Conservation (phyloP, 257 asterid species). For the Plantago ovata region DNA sequence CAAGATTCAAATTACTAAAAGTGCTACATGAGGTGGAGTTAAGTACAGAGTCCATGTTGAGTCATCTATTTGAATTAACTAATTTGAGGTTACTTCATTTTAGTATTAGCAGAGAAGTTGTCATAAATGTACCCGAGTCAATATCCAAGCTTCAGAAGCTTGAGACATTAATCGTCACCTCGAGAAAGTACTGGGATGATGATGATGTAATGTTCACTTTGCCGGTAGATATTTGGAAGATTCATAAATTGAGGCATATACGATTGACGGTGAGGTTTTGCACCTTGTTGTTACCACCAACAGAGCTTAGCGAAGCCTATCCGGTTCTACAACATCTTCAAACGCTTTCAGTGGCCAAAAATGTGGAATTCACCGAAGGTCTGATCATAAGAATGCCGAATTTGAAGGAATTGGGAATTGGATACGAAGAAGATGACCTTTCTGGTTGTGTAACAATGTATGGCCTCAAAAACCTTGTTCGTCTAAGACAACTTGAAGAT, state of each 20-base stretch:
- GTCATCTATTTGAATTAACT: neutral
- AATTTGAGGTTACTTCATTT: slow-evolving; percentile 16
- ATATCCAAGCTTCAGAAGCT: slow-evolving; percentile 25
- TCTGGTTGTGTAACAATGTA: slow-evolving; percentile 12
- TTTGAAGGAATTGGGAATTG: slow-evolving; percentile 3
- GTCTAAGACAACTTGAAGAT: slow-evolving; percentile 15
- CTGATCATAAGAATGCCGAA: slow-evolving; percentile 14
- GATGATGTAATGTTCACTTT: neutral
- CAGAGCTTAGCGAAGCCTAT: slow-evolving; percentile 2
- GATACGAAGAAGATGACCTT: neutral
- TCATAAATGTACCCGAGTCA: slow-evolving; percentile 9
- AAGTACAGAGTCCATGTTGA: slow-evolving; percentile 6
- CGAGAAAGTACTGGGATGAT: neutral
- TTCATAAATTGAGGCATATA: slow-evolving; percentile 19
- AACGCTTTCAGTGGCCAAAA: slow-evolving; percentile 16
- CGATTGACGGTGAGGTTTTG: neutral
- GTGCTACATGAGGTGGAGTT: slow-evolving; percentile 13
- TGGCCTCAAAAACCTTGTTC: slow-evolving; percentile 6
- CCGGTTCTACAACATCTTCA: neutral
- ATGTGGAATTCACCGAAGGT: neutral
- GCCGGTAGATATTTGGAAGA: slow-evolving; percentile 26
- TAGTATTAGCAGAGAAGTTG: slow-evolving; percentile 21
- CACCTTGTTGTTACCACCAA: neutral
- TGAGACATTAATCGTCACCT: neutral
- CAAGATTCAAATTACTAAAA: slow-evolving; percentile 11